Conservation (phyloP, 2,329 filamentous ascomycete genomes). For the Elsinoe ampelina region DNA sequence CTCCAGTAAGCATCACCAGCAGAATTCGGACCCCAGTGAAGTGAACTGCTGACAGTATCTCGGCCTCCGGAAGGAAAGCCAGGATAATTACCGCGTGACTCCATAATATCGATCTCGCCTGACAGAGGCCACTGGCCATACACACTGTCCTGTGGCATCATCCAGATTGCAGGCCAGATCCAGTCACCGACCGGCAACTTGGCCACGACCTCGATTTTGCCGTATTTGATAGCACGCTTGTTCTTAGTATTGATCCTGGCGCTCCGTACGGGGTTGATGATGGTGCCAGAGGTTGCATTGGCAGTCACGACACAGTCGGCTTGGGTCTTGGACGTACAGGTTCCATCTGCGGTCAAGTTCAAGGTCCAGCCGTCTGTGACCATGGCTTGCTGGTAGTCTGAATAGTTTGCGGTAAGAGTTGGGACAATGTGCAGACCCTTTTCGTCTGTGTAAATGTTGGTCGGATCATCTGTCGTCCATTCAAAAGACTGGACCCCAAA, state of each 20-base stretch:
- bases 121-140: slow-evolving; percentile 45
- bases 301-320: slow-evolving; percentile 33
- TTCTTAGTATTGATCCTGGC: slow-evolving; percentile 42
- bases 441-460: slow-evolving; percentile 41
- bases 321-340: slow-evolving; percentile 33
- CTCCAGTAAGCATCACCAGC: slow-evolving; percentile 24
- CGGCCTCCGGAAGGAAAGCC: slow-evolving; percentile 33
- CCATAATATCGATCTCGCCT: slow-evolving; percentile 47
- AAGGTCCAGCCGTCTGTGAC: slow-evolving; percentile 23
- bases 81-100: slow-evolving; percentile 40
- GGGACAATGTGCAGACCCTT: slow-evolving; percentile 48
- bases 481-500: slow-evolving; percentile 43
- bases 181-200: slow-evolving; percentile 46
- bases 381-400: slow-evolving; percentile 30
- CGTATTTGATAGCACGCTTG: slow-evolving; percentile 41
- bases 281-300: slow-evolving; percentile 36
- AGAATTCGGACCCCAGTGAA: slow-evolving; percentile 39
- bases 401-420: slow-evolving; percentile 37
- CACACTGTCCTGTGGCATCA: slow-evolving; percentile 41
- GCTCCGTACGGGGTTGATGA: slow-evolving; percentile 43
- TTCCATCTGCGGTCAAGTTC: slow-evolving; percentile 36
- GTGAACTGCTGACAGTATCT: slow-evolving; percentile 35
- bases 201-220: slow-evolving; percentile 45
- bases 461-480: slow-evolving; percentile 43
- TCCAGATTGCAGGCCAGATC: slow-evolving; percentile 45